These are phyloP conservation scores for Trichoderma brevicompactum DNA, from an alignment of 2,329 filamentous ascomycete species.

Conservation along the genomic window DNA sequence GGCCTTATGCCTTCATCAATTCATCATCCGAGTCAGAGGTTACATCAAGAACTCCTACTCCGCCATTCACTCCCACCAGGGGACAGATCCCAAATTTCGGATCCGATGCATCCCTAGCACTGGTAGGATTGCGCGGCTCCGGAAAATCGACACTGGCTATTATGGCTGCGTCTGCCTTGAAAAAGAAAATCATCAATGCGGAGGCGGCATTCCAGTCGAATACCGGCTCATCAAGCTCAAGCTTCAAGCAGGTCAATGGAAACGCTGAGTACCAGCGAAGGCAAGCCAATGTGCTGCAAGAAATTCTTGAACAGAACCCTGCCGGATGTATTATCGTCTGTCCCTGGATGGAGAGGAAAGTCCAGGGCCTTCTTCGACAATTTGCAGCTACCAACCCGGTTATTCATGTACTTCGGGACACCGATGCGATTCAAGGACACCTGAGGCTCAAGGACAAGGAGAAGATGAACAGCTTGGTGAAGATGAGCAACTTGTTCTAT, in stretches of 20 bases:
- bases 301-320: slow-evolving; percentile 8
- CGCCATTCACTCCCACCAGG: background rate
- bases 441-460: background rate
- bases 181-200: slow-evolving; percentile 21
- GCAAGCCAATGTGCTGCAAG: slow-evolving; percentile 8
- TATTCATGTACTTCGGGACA: slow-evolving; percentile 12
- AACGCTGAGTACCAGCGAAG: background rate
- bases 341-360: slow-evolving; percentile 25
- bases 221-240: slow-evolving; percentile 9
- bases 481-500: slow-evolving; percentile 25
- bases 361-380: slow-evolving; percentile 5
- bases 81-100: slow-evolving; percentile 13
- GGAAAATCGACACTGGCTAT: slow-evolving; percentile 24
- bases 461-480: slow-evolving; percentile 3
- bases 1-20: background rate
- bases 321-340: slow-evolving; percentile 21
- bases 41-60: slow-evolving; percentile 21
- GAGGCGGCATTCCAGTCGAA: slow-evolving; percentile 13
- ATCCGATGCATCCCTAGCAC: slow-evolving; percentile 14
- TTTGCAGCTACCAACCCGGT: slow-evolving; percentile 24
- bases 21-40: slow-evolving; percentile 1
- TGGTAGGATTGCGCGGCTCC: slow-evolving; percentile 16
- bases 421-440: slow-evolving; percentile 11
- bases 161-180: slow-evolving; percentile 20
- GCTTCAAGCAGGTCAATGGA: slow-evolving; percentile 17